Evolutionary conservation across 805 yeast genomes (phyloP), one percentile per base, ranked within the genome.

Genomic region (Torulaspora delbrueckii): DNA sequence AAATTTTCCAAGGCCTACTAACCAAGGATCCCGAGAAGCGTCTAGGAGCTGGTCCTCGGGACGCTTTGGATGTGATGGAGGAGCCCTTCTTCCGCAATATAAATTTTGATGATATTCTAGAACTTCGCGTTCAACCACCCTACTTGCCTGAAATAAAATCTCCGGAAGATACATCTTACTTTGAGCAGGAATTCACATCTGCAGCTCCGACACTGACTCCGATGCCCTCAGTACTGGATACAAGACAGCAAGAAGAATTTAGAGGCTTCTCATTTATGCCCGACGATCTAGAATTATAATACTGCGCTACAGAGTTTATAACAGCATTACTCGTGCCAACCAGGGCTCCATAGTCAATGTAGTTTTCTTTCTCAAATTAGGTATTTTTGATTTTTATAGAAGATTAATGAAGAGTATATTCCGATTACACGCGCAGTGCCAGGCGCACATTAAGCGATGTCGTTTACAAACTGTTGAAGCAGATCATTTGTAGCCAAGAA

Each of bases 181-280:
- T 93, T 62, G 99, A 93, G 68, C 85, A 83, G 58, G 96, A 89
- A 64, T 93, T 93, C 63, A 93, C 99, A 0, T 79, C 89, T 0
- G 97, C 93, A 60, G 84, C 93, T 28, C 96, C 98, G 28, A 83
- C 95, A 41, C 75, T 91, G 66, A 93, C 99, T 1, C 99, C 99
- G 2, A 90, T 93, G 40, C 91, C 88, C 50, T 84, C 96, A 25
- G 82, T 86, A 5, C 73, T 93, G 59, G 84, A 93, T 10, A 79
- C 93, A 1, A 79, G 82, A 23, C 84, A 85, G 80, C 99, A 93
- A 73, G 97, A 93, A 59, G 95, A 88, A 70, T 93, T 93, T 77
- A 81, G 98, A 57, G 99, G 99, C 3, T 93, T 93, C 70, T 88
- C 97, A 1, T 91, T 89, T 66, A 79, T 85, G 57, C 78, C 84